Base-by-base conservation (phyloP, 1,139 yeast genomes). In the Yamadazyma trypodendri region DNA sequence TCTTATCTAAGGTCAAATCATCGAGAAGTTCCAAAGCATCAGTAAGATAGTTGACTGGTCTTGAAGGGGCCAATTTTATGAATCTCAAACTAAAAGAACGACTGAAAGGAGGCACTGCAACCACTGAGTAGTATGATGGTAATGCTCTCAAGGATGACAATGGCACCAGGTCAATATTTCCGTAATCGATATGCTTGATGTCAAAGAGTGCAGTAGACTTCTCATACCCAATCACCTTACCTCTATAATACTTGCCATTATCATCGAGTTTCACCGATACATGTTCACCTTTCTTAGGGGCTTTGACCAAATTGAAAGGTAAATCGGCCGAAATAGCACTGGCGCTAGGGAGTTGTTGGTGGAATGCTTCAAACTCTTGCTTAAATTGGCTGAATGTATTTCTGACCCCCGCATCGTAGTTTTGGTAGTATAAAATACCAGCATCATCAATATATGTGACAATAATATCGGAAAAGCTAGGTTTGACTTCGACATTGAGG, bases 131-230 rank as follows among this genome's bases (percentile, higher is more conserved):
- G 48, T 73, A 73, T 20, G 70, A 44, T 11, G 90, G 86, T 41
- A 84, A 68, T 1, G 67, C 64, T 46, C 84, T 65, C 45, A 85
- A 62, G 13, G 76, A 59, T 6, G 68, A 46, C 35, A 68, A 53
- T 12, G 76, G 51, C 18, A 80, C 79, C 34, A 58, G 56, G 48
- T 79, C 84, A 32, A 67, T 54, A 38, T 77, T 77, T 34, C 92
- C 92, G 46, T 77, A 79, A 56, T 84, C 94, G 41, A 83, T 58
- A 46, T 81, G 82, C 49, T 73, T 72, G 16, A 84, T 81, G 35
- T 74, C 72, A 48, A 63, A 78, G 42, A 63, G 63, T 40, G 62
- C 61, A 22, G 72, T 53, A 7, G 71, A 49, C 46, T 72, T 72
- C 48, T 83, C 86, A 43, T 68, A 67, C 12, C 67, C 60, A 12